Base-by-base conservation (phyloP, 352 stramenopile genomes). In the Pythium coloratum region DNA sequence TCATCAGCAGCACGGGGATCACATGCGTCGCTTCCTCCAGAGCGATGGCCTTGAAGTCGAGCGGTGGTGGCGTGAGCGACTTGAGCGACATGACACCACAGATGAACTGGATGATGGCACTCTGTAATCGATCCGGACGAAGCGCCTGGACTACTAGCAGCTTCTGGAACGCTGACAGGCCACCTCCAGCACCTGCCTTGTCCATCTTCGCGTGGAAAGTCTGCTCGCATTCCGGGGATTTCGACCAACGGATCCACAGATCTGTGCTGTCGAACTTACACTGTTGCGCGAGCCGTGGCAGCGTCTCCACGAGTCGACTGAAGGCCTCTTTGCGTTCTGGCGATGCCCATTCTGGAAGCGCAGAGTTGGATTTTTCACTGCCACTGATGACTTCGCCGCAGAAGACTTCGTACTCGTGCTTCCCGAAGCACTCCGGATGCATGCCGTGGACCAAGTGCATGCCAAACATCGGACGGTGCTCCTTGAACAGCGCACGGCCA, bases 381-480 rank as follows among this genome's bases (percentile, higher is more conserved):
- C 70, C 72, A 1, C 77, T 66, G 3, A 95, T 75, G n/a, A 84
- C 50, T 42, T 95, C 83, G 12, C 95, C 95, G 18, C 89, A 94
- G 69, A 98, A 98, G 33, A 97, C 86, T 60, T 95, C 90, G 75
- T 95, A 98, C 71, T 98, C 95, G 33, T 96, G 80, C 59, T 86
- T 80, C n/a, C 97, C 88, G 51, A 98, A 98, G 18, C 88, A 90
- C 6, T 98, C 86, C 0, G 76, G 71, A 55, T 97, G 90, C 89
- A 98, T 98, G 1, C 87, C 93, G 50, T 97, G 89, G 26, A 98
- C 91, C 14, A 98, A 64, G 44, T 98, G 95, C 64, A 98, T 76
- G 0, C 90, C 95, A 67, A 98, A 98, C 84, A 98, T 98, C 0
- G 90, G 83, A 0, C 94, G 80, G 55, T 98, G 90, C 51, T 93